These are phyloP conservation scores for Amanita molliuscula DNA, from an alignment of 768 basidiomycete genomes.

Conservation along the genomic window DNA sequence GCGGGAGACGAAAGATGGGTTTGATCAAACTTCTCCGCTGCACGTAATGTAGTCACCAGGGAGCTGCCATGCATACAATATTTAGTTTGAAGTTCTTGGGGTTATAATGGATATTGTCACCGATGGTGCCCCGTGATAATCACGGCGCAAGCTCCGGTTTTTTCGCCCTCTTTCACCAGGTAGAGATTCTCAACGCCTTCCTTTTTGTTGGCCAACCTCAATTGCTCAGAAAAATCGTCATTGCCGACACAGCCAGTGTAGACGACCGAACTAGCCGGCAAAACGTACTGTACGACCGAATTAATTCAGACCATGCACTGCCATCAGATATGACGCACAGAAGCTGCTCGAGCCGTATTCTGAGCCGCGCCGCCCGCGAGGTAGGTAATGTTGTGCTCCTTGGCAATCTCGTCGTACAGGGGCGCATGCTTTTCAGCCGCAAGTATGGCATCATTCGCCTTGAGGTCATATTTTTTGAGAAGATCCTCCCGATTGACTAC, in stretches of 20 bases:
- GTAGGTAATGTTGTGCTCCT: conserved; percentile 69
- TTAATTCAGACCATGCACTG: conserved; percentile 3
- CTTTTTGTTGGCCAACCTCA: conserved; percentile 81
- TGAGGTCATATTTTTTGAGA: conserved; percentile 82
- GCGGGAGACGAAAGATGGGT: conserved; percentile 68
- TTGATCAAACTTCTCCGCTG: conserved; percentile 82
- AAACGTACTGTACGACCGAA: conserved; percentile 63
- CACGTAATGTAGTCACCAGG: conserved; percentile 83
- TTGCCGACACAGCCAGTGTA: conserved; percentile 93
- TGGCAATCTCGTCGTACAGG: conserved; percentile 90
- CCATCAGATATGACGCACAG: conserved; percentile 42
- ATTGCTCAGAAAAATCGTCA: conserved; percentile 84
- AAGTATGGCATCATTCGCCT: conserved; percentile 93
- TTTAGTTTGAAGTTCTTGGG: background rate
- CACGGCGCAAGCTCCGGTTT: conserved; percentile 96
- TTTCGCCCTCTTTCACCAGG: conserved; percentile 74
- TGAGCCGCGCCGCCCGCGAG: conserved; percentile 97
- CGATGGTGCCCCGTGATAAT: conserved; percentile 89
- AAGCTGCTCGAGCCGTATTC: conserved; percentile 93
- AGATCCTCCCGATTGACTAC: conserved; percentile 78
- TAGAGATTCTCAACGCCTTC: conserved; percentile 88
- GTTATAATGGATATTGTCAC: conserved; percentile 26
- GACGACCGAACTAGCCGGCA: conserved; percentile 81
- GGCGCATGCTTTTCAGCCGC: conserved; percentile 80
- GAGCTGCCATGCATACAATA: conserved; percentile 41